Base-by-base conservation (phyloP, 2,329 filamentous ascomycete species). In the Fusarium tuaranense region DNA sequence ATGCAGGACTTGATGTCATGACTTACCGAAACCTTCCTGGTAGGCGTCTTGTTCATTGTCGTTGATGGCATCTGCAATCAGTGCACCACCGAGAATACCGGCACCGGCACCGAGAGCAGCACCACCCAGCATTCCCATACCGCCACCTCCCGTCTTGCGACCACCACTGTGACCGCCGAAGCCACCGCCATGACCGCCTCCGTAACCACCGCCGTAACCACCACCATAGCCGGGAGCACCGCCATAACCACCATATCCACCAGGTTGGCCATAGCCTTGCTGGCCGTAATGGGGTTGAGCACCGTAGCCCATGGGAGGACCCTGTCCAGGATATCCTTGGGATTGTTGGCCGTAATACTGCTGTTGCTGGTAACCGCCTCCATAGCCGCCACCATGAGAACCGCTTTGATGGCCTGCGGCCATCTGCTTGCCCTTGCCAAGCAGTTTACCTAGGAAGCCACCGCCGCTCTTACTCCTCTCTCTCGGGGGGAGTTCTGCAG, bases 91-190 rank as follows among this genome's bases (percentile, higher is more conserved):
- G 1, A 98, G 78, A 80, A 98, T 80, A 82, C 95, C 95, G 73
- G 93, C 95, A 76, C 95, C 95, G 5, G 94, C 82, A 84, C 95
- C 95, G 51, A 97, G 85, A 25, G 94, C 94, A 10, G 92, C 91
- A 62, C 92, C 94, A 58, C 94, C 94, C 2, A 88, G 90, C 69
- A 89, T 87, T n/a, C 94, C 94, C 84, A 96, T 81, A 22, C 82
- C 81, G 53, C 82, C 81, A 55, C 85, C 84, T 61, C 82, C 82
- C 57, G 81, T 76, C 77, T 86, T 87, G 69, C 84, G 87, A 7
- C 71, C 71, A 53, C 30, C 53, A 34, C 53, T 16, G 20, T 57
- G 53, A n/a, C 71, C 68, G 34, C 68, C 66, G 16, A 61, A 73
- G 34, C 67, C 85, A 82, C 71, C 82, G 78, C 69, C 81, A 79